Conservation (phyloP, 108 stramenopile species). For the Mayamaea pseudoterrestris region DNA sequence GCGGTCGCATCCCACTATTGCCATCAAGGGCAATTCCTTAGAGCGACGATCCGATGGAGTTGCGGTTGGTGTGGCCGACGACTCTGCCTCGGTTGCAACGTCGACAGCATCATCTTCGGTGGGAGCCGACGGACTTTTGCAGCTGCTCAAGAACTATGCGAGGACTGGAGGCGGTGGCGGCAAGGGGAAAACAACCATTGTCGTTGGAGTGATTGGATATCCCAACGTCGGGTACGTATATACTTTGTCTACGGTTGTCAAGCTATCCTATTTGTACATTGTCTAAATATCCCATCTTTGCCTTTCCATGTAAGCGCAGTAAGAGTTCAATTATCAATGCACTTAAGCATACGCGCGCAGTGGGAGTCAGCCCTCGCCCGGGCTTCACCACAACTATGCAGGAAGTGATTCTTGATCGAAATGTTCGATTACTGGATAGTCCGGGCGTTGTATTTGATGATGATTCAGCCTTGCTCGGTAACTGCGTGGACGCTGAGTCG, state of each 20-base stretch:
- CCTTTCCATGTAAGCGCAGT: slow-evolving; percentile 83
- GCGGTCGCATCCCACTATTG: slow-evolving; percentile 76
- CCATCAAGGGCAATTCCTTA: slow-evolving; percentile 82
- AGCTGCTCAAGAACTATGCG: slow-evolving; percentile 97
- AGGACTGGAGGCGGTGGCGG: slow-evolving; percentile 51
- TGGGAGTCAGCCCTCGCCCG: slow-evolving; percentile 90
- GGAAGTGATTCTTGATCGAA: slow-evolving; percentile 93
- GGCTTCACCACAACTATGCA: slow-evolving; percentile 95
- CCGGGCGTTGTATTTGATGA: slow-evolving; percentile 97
- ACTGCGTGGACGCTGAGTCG: slow-evolving; percentile 91
- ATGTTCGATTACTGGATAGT: slow-evolving; percentile 91
- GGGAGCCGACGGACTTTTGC: slow-evolving; percentile 89
- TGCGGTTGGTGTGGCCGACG: slow-evolving; percentile 25
- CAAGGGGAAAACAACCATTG: slow-evolving; percentile 77
- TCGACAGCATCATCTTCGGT: slow-evolving; percentile 44
- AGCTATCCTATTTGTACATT: not conserved
- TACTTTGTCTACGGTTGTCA: not conserved
- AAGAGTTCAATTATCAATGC: slow-evolving; percentile 93
- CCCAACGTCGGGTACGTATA: slow-evolving; percentile 21
- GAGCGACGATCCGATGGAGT: no score
- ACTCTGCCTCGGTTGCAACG: slow-evolving; percentile 20
- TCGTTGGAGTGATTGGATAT: slow-evolving; percentile 81
- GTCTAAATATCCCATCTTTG: slow-evolving; percentile 9
- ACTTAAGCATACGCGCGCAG: slow-evolving; percentile 83
- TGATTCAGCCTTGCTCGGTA: slow-evolving; percentile 43